phyloP scores from a whole-genome alignment of 805 yeast species.

The Ogataea polymorpha region DNA sequence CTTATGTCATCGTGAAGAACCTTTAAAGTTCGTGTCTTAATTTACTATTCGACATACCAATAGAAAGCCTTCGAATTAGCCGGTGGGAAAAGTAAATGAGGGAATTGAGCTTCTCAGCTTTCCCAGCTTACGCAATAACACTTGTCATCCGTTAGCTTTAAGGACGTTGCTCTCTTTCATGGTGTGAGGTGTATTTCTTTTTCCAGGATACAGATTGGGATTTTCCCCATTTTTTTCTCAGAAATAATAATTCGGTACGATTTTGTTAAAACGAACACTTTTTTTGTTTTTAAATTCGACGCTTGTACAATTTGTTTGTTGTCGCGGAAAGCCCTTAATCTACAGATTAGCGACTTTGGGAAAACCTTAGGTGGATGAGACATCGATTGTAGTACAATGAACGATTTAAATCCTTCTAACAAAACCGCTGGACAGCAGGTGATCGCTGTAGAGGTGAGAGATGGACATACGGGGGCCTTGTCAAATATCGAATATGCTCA shows the following conservation, averaged over 20 bases:
- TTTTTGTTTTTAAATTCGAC: conserved; percentile 8
- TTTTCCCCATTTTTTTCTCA: conserved; percentile 12
- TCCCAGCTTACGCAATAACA: too few species aligned
- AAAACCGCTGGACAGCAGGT: conserved; percentile 19
- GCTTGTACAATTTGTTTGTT: neutral
- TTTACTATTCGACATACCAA: too few species aligned
- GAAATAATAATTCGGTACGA: conserved; percentile 4
- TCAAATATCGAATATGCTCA: conserved; percentile 71
- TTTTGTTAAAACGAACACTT: conserved; percentile 4
- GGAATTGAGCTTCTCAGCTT: too few species aligned
- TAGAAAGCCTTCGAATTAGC: too few species aligned
- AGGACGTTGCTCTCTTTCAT: neutral
- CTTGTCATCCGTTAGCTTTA: neutral
- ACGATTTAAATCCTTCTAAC: conserved; percentile 5
- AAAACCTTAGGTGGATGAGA: neutral
- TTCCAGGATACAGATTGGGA: neutral
- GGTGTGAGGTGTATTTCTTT: conserved; percentile 3
- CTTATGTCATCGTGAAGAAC: neutral
- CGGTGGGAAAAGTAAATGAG: too few species aligned
- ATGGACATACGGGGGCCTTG: conserved; percentile 65
- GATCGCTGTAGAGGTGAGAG: conserved; percentile 64
- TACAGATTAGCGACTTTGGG: neutral
- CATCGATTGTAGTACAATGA: conserved; percentile 1
- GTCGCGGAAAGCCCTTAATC: neutral
- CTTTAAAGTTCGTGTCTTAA: too few species aligned